Base-by-base conservation (phyloP, 2,329 filamentous ascomycete genomes). In the Scedosporium apiospermum region DNA sequence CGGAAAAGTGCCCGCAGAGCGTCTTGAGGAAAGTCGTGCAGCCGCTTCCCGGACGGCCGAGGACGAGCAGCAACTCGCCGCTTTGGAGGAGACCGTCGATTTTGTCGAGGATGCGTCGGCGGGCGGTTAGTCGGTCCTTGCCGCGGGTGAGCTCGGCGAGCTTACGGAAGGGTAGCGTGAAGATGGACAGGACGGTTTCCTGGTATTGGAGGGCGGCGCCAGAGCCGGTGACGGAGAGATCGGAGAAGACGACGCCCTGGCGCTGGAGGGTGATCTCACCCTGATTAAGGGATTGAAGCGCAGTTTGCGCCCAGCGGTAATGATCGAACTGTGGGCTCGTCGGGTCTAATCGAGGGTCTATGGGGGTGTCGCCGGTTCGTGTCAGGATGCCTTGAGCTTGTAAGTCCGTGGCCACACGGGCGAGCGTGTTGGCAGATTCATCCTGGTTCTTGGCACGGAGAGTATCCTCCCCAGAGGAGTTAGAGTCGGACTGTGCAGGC, bases 51-150 rank as follows among this genome's bases (percentile, higher is more conserved):
- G 91, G 91, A 65, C 87, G 83, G 21, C 91, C 91, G 4, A 96
- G 79, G 0, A 96, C 91, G 1, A 96, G 79, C 0, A 93, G 83
- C 91, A 96, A 96, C 78, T 96, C 92, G 1, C 92, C 92, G 0
- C 18, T 27, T 6, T 55, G 18, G n/a, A 55, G 18, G 2, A 55
- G 18, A 5, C 51, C 51, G 21, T 55, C 51, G 12, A 55, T 30
- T 5, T 23, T 23, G 5, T 55, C 5, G 21, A 55, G 51, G 21
- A 55, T 55, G 51, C 44, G 44, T n/a, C 44, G 44, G 18, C 44
- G 44, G 7, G 44, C 44, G 16, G 16, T 49, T 49, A n/a, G 44
- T 21, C 18, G 44, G 44, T 18, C n/a, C n/a, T 21, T 49, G 18
- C 44, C n/a, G 7, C n/a, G 44, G 2, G 18, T 21, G 44, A 49